Evolutionary conservation across 1,284 basidiomycete species (phyloP).

Genomic region (Puccinia triticina): DNA sequence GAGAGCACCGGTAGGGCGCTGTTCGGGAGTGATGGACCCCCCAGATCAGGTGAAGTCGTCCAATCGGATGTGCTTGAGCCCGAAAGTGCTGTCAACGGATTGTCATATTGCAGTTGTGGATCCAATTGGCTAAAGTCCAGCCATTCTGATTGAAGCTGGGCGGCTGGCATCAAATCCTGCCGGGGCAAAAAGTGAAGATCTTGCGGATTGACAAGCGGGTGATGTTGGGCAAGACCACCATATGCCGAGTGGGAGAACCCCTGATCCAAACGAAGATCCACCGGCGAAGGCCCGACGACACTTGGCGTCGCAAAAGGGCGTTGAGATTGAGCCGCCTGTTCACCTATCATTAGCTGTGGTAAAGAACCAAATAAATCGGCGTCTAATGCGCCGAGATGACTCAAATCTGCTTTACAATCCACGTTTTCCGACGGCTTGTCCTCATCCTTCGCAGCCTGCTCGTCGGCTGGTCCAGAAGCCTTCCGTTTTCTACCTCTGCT

Average conservation of each 20-base stretch:
- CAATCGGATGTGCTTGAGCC: not conserved
- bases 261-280: not conserved
- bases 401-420: not conserved
- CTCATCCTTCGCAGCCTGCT: not conserved
- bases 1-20: not conserved
- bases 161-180: not conserved
- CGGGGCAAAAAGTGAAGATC: not conserved
- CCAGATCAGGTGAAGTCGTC: not conserved
- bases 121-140: constrained; percentile 33
- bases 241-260: not conserved
- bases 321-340: constrained; percentile 1
- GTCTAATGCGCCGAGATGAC: not conserved
- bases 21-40: not conserved
- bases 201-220: not conserved
- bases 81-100: not conserved
- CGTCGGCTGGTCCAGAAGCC: not conserved
- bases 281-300: not conserved
- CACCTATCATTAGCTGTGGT: not conserved
- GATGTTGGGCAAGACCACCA: not conserved
- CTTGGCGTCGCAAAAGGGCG: not conserved
- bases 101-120: constrained; percentile 33
- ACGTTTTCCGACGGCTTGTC: not conserved
- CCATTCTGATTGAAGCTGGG: constrained; percentile 22
- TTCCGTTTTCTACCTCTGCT: constrained; percentile 8
- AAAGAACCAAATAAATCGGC: constrained; percentile 11